These are phyloP conservation scores for Ustilago shanxiensis DNA, from an alignment of 1,284 basidiomycete genomes.

Conservation along the genomic window DNA sequence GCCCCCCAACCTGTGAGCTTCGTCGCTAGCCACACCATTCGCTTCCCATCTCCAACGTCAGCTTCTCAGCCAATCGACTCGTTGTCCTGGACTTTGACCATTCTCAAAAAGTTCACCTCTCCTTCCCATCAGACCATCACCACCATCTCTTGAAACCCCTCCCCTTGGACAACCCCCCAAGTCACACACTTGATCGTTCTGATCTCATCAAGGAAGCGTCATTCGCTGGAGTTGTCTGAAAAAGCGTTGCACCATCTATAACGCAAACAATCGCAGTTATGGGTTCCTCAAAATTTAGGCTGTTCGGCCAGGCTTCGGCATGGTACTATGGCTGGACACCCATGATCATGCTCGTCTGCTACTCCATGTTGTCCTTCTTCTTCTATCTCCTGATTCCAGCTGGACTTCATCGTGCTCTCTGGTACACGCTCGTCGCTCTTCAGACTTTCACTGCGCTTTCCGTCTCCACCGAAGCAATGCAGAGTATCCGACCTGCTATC, in stretches of 20 bases:
- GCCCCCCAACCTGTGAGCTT: not conserved
- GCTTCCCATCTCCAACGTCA: not conserved
- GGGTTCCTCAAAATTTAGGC: slow-evolving; percentile 10
- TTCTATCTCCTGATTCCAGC: slow-evolving; percentile 57
- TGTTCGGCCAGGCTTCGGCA: slow-evolving; percentile 34
- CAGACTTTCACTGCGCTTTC: slow-evolving; percentile 60
- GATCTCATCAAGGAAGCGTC: not conserved
- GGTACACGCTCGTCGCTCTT: slow-evolving; percentile 50
- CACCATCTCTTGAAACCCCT: not conserved
- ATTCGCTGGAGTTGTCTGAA: not conserved
- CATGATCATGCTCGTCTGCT: slow-evolving; percentile 55
- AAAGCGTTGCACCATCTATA: no score
- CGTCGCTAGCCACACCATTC: not conserved
- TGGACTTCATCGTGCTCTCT: slow-evolving; percentile 51
- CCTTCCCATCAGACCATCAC: not conserved
- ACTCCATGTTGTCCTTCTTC: slow-evolving; percentile 51
- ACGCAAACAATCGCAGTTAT: slow-evolving; percentile 21
- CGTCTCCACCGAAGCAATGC: slow-evolving; percentile 60
- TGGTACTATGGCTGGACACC: slow-evolving; percentile 60
- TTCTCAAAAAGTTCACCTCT: not conserved
- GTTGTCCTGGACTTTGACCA: not conserved
- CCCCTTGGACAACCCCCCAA: not conserved
- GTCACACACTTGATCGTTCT: not conserved
- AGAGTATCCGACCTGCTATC: slow-evolving; percentile 56
- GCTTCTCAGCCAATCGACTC: not conserved